phyloP scores from a whole-genome alignment of 768 basidiomycete species.

The Boletus coccyginus region DNA sequence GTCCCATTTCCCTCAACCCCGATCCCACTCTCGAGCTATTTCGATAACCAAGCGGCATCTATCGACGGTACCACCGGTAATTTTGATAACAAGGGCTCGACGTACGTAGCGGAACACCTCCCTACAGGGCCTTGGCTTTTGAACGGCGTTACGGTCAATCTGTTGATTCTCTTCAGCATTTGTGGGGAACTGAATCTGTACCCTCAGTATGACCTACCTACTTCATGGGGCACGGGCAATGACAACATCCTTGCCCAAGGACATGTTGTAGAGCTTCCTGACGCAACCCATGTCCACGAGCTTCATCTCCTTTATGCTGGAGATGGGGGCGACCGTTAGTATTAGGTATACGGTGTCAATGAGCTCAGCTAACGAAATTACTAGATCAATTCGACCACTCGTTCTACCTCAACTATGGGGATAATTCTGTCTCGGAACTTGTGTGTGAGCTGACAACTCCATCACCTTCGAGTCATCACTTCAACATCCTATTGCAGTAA shows the following conservation, averaged over 20 bases:
- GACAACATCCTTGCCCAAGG: slow-evolving; percentile 47
- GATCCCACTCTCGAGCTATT: slow-evolving; percentile 29
- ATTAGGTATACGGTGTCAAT: not conserved
- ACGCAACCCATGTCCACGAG: slow-evolving; percentile 41
- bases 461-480: not conserved
- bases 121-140: slow-evolving; percentile 38
- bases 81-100: slow-evolving; percentile 40
- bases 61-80: slow-evolving; percentile 34
- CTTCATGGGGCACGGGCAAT: slow-evolving; percentile 36
- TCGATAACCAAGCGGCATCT: slow-evolving; percentile 46
- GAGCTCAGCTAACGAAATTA: not conserved
- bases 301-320: slow-evolving; percentile 49
- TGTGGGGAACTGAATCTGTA: not conserved
- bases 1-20: slow-evolving; percentile 31
- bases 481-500: slow-evolving; percentile 29
- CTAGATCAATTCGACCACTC: slow-evolving; percentile 33
- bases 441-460: slow-evolving; percentile 27
- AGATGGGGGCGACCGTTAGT: slow-evolving; percentile 35
- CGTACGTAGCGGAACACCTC: slow-evolving; percentile 41
- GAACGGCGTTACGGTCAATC: slow-evolving; percentile 39
- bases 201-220: slow-evolving; percentile 43
- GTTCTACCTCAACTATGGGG: slow-evolving; percentile 38
- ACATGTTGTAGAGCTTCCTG: slow-evolving; percentile 37
- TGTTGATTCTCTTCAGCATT: not conserved
- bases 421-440: slow-evolving; percentile 34